These are phyloP conservation scores for Blumeria hordei DNA, from an alignment of 2,329 filamentous ascomycete species.

Conservation along the genomic window DNA sequence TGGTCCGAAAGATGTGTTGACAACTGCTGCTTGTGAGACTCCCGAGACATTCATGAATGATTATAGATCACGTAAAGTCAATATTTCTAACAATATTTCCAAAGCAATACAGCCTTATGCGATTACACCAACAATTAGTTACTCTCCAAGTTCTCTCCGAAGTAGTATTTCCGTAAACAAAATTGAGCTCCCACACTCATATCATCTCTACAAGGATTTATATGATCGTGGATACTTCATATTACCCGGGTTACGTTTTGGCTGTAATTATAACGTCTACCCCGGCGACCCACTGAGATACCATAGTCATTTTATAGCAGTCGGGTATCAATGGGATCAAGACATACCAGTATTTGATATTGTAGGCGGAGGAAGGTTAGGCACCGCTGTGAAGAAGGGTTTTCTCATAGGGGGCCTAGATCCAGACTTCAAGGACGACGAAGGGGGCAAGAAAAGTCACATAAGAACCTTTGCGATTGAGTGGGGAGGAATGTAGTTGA, in stretches of 20 bases:
- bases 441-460: constrained; percentile 10
- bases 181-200: constrained; percentile 25
- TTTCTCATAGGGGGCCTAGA: constrained; percentile 60
- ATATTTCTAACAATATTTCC: constrained; percentile 15
- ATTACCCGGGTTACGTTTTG: constrained; percentile 80
- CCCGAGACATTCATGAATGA: too few species aligned
- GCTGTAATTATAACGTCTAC: constrained; percentile 83
- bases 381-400: constrained; percentile 89
- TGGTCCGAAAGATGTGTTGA: constrained; percentile 6
- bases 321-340: constrained; percentile 69
- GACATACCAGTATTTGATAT: constrained; percentile 66
- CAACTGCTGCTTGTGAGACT: constrained; percentile 4
- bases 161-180: constrained; percentile 5
- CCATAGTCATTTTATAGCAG: constrained; percentile 80
- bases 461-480: constrained; percentile 67
- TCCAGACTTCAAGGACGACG: constrained; percentile 12
- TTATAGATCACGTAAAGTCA: not conserved
- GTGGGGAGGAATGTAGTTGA: constrained; percentile 63
- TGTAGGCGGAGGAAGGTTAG: constrained; percentile 64
- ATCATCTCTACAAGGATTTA: constrained; percentile 58
- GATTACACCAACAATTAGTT: constrained; percentile 22
- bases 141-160: constrained; percentile 13
- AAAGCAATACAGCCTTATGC: constrained; percentile 8
- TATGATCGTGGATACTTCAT: constrained; percentile 64
- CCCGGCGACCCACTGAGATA: constrained; percentile 86